Evolutionary conservation across 2,329 filamentous ascomycete species (phyloP).

Genomic region (Ascochyta fabae): DNA sequence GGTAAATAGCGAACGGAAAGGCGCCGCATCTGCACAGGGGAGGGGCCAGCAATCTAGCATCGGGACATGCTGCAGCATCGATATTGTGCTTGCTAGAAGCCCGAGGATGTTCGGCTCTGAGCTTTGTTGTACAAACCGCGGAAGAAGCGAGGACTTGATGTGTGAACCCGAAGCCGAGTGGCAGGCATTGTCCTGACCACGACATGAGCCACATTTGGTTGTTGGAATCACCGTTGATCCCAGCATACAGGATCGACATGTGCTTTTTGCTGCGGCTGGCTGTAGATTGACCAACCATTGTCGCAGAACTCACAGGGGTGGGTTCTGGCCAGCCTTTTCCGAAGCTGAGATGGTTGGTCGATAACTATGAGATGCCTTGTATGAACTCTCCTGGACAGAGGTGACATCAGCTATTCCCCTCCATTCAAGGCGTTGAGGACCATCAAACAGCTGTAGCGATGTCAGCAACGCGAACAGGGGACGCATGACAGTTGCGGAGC

Average conservation of each 20-base stretch:
- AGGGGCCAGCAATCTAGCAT: slow-evolving; percentile 20
- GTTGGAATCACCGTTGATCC: slow-evolving; percentile 49
- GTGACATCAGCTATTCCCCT: background rate
- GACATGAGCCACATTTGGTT: slow-evolving; percentile 43
- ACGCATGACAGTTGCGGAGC: background rate
- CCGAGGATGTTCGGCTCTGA: slow-evolving; percentile 20
- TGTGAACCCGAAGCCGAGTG: slow-evolving; percentile 21
- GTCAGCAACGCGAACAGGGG: background rate
- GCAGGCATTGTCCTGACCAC: slow-evolving; percentile 35
- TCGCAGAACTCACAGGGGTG: background rate
- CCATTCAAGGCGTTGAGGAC: background rate
- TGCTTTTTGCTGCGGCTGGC: slow-evolving; percentile 38
- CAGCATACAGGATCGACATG: slow-evolving; percentile 36
- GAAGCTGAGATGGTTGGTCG: slow-evolving; percentile 16
- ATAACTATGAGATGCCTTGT: slow-evolving; percentile 25
- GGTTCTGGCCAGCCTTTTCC: background rate
- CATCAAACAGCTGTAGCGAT: slow-evolving; percentile 6
- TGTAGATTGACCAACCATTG: slow-evolving; percentile 20
- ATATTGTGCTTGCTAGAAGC: slow-evolving; percentile 14
- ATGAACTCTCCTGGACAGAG: slow-evolving; percentile 4
- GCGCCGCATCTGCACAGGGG: slow-evolving; percentile 15
- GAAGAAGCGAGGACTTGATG: slow-evolving; percentile 7
- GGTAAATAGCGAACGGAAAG: slow-evolving; percentile 12
- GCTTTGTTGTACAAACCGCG: slow-evolving; percentile 17
- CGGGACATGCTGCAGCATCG: slow-evolving; percentile 23